Evolutionary conservation across 2,329 filamentous ascomycete species (phyloP).

Genomic region (Epichloe coenophiala): DNA sequence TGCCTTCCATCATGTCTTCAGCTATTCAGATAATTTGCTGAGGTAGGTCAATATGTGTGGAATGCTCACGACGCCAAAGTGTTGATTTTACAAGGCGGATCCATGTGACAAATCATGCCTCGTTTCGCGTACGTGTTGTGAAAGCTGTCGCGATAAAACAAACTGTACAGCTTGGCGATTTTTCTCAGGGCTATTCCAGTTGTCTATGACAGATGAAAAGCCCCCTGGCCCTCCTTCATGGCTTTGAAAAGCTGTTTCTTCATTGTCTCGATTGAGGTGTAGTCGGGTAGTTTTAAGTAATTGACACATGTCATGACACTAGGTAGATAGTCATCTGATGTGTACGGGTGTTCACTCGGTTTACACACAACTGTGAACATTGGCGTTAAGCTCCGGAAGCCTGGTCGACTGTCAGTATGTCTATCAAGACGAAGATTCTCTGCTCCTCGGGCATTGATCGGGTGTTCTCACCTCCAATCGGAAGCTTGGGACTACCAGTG

Average conservation of each 20-base stretch:
- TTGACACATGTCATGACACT: slow-evolving; percentile 99
- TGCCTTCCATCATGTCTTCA: slow-evolving; percentile 12
- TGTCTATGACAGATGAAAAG: slow-evolving; percentile 77
- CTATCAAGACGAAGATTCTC: neutral
- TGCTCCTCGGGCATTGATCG: neutral
- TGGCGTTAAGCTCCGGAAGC: slow-evolving; percentile 90
- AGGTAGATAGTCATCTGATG: slow-evolving; percentile 90
- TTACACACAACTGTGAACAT: slow-evolving; percentile 99
- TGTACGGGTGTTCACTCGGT: slow-evolving; percentile 87
- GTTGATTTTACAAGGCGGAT: neutral
- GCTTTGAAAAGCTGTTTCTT: slow-evolving; percentile 68
- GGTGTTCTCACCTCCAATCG: slow-evolving; percentile 74
- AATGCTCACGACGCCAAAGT: neutral
- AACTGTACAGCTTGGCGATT: neutral
- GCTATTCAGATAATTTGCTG: slow-evolving; percentile 11
- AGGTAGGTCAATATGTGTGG: slow-evolving; percentile 2
- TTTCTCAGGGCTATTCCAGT: neutral
- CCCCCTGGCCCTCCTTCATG: slow-evolving; percentile 84
- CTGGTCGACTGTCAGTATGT: slow-evolving; percentile 34
- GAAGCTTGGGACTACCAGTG: slow-evolving; percentile 92
- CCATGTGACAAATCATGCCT: neutral
- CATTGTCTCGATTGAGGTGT: slow-evolving; percentile 65
- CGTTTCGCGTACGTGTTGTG: neutral
- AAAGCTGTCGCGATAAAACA: neutral
- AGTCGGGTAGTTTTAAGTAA: slow-evolving; percentile 95